phyloP scores from a whole-genome alignment of 768 basidiomycete species.

The Cystoderma amianthinum region DNA sequence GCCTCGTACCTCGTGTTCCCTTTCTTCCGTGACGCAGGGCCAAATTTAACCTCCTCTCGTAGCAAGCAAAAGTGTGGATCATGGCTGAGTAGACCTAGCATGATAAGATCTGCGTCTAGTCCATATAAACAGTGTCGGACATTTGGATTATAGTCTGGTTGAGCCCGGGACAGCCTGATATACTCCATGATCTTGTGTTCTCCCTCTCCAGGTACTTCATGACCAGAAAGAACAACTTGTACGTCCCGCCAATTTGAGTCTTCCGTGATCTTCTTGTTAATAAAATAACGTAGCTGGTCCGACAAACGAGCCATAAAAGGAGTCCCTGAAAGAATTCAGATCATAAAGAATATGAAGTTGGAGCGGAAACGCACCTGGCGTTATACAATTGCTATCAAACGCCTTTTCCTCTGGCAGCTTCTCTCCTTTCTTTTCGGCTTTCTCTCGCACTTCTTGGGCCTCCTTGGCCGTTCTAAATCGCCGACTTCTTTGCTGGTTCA shows the following conservation, averaged over 20 bases:
- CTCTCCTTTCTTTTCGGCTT: constrained; percentile 86
- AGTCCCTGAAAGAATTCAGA: constrained; percentile 59
- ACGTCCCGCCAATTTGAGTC: constrained; percentile 94
- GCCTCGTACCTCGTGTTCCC: constrained; percentile 37
- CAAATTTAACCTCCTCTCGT: constrained; percentile 98
- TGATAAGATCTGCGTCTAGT: constrained; percentile 96
- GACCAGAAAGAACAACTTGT: constrained; percentile 90
- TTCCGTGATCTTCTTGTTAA: constrained; percentile 97
- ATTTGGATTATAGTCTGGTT: constrained; percentile 94
- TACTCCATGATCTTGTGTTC: constrained; percentile 99
- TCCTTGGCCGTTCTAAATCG: constrained; percentile 95
- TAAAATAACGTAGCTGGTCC: constrained; percentile 87
- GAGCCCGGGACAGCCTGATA: constrained; percentile 90
- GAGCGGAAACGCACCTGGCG: constrained; percentile 62
- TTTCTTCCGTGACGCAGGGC: constrained; percentile 72
- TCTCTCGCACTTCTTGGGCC: constrained; percentile 78
- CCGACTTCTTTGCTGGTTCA: constrained; percentile 96
- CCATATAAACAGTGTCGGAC: constrained; percentile 97
- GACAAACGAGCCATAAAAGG: constrained; percentile 94
- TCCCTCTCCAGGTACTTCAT: constrained; percentile 98
- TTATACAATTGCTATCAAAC: constrained; percentile 98
- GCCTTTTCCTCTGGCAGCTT: constrained; percentile 89
- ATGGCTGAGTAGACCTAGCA: constrained; percentile 94
- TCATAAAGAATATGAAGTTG: neutral
- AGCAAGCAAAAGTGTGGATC: constrained; percentile 98